Evolutionary conservation across 257 asterid genomes (phyloP).

Genomic region (Nemophila menziesii): DNA sequence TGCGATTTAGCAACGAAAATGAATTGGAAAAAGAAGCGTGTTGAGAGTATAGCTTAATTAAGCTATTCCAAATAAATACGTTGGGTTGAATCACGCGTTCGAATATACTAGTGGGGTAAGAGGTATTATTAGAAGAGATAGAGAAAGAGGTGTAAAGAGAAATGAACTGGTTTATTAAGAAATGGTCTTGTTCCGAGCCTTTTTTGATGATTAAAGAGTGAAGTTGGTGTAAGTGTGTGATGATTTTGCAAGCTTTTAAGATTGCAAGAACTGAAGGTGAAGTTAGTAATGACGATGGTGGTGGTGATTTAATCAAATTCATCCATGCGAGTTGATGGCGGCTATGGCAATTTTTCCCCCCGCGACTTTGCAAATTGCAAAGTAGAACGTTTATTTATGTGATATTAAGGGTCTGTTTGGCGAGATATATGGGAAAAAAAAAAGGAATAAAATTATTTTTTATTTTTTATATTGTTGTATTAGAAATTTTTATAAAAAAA

Average conservation of each 20-base stretch:
- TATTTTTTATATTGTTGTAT: too few species aligned
- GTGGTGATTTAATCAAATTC: background rate
- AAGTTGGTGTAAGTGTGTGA: conserved; percentile 30
- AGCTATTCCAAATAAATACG: conserved; percentile 48
- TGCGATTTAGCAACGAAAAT: conserved; percentile 28
- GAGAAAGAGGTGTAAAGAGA: conserved; percentile 27
- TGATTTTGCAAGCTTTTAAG: conserved; percentile 33
- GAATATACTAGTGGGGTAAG: conserved; percentile 40
- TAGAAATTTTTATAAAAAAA: too few species aligned
- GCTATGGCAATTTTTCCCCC: background rate
- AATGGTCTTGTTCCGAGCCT: conserved; percentile 55
- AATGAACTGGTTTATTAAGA: conserved; percentile 36
- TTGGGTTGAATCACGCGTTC: conserved; percentile 37
- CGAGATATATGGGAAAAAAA: too few species aligned
- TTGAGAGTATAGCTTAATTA: conserved; percentile 39
- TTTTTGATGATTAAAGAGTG: conserved; percentile 42
- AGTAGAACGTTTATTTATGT: too few species aligned
- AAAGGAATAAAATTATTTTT: too few species aligned
- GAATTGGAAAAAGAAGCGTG: conserved; percentile 20
- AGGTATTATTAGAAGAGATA: conserved; percentile 10
- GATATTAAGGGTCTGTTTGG: too few species aligned
- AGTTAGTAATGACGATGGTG: background rate
- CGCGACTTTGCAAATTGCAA: background rate
- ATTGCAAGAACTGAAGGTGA: conserved; percentile 16
- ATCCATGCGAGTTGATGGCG: background rate